Conservation (phyloP, 805 yeast species). For the Sungouiella blattae region DNA sequence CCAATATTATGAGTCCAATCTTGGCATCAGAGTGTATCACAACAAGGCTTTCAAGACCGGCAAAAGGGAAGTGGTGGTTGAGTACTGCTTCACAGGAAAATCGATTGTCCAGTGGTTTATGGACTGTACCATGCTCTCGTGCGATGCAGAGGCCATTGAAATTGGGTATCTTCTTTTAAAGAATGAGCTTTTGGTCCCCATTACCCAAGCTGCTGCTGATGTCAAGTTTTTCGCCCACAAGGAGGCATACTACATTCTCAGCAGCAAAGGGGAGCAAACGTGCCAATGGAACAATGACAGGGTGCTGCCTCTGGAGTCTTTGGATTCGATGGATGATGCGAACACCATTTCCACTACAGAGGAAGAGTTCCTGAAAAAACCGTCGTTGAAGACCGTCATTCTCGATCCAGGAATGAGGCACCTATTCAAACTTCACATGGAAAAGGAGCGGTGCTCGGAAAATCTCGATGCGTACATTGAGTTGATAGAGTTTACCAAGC, state of each 20-base stretch:
- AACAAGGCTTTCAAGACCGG: conserved; percentile 31
- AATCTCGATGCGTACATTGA: conserved; percentile 70
- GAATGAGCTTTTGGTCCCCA: conserved; percentile 45
- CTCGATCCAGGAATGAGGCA: conserved; percentile 74
- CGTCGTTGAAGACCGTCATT: conserved; percentile 42
- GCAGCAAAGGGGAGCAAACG: conserved; percentile 39
- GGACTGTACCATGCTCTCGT: conserved; percentile 79
- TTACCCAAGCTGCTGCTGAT: conserved; percentile 29
- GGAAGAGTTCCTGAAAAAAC: not conserved
- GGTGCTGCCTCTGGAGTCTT: not conserved
- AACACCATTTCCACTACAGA: no score
- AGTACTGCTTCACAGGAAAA: conserved; percentile 67
- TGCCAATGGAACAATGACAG: conserved; percentile 29
- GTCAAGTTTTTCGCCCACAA: conserved; percentile 28
- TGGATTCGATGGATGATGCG: not conserved
- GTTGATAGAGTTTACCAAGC: conserved; percentile 49
- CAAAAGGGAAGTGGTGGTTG: conserved; percentile 18
- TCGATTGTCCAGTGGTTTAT: conserved; percentile 82
- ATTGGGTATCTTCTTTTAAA: conserved; percentile 50
- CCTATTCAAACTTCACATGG: conserved; percentile 63
- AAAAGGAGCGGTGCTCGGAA: conserved; percentile 65
- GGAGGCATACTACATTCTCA: conserved; percentile 42
- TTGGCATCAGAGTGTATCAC: conserved; percentile 61
- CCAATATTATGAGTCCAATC: conserved; percentile 69
- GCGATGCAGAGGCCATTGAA: conserved; percentile 48